These are phyloP conservation scores for Porogramme epimiltina DNA, from an alignment of 1,284 basidiomycete species.

Conservation along the genomic window DNA sequence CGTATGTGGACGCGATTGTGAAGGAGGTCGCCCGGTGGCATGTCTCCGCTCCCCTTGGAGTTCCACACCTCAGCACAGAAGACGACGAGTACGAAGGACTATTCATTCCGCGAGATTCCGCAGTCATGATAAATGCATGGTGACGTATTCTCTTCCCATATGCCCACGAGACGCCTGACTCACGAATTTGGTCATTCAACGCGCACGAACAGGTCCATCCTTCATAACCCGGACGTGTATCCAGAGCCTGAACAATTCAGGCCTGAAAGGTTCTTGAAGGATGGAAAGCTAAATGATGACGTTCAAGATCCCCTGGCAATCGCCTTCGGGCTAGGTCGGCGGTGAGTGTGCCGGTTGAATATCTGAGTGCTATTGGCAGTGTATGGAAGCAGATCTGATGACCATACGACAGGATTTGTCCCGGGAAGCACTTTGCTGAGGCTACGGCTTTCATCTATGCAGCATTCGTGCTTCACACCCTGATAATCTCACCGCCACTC, in stretches of 20 bases:
- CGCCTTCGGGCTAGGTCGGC: constrained; percentile 26
- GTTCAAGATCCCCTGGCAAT: constrained; percentile 9
- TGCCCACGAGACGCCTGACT: no score
- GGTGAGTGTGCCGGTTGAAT: not conserved
- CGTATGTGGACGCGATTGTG: constrained; percentile 11
- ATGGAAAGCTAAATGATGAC: constrained; percentile 11
- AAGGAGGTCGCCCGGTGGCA: constrained; percentile 18
- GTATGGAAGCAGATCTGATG: no score
- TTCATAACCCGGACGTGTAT: constrained; percentile 4
- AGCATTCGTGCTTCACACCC: constrained; percentile 1
- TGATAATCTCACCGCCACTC: not conserved
- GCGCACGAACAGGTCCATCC: not conserved
- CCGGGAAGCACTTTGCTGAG: not conserved
- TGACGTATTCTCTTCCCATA: not conserved
- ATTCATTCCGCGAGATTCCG: constrained; percentile 19
- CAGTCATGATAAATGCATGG: constrained; percentile 19
- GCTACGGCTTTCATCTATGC: not conserved
- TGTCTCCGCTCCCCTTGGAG: constrained; percentile 19
- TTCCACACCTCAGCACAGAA: constrained; percentile 29
- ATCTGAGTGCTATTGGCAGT: not conserved
- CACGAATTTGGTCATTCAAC: not conserved
- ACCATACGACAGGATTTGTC: not conserved
- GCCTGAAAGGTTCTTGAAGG: constrained; percentile 21
- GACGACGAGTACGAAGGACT: constrained; percentile 33
- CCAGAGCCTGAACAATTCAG: constrained; percentile 19